Percentiles rank a stretch among this genome's conserved stretches.
Evolutionary conservation across 2,329 filamentous ascomycete genomes (phyloP).

Genomic region (Raffaelea deltoideospora): DNA sequence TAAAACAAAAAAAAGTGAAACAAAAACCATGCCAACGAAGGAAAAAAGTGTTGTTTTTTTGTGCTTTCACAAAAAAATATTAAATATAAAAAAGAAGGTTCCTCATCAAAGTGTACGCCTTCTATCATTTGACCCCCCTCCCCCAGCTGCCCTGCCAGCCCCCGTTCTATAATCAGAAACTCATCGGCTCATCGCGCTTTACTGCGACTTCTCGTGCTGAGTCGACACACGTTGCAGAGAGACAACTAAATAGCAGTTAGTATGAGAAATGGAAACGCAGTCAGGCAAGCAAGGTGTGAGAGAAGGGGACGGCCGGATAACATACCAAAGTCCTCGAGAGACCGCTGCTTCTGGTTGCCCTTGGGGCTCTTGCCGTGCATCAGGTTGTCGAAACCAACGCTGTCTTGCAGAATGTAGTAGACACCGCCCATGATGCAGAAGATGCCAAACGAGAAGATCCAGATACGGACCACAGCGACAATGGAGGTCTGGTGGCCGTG

Average conservation of each 20-base stretch:
- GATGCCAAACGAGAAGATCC: conserved; percentile 81
- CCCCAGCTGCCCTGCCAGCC: too few species aligned
- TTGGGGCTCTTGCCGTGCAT: conserved; percentile 84
- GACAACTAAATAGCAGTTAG: conserved; percentile 60
- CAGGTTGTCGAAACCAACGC: conserved; percentile 71
- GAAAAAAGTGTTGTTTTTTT: too few species aligned
- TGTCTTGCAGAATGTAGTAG: conserved; percentile 73
- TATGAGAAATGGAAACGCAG: neutral
- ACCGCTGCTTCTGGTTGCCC: conserved; percentile 69
- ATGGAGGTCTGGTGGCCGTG: conserved; percentile 49
- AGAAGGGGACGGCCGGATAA: conserved; percentile 16
- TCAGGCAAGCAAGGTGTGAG: neutral
- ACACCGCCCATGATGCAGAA: conserved; percentile 59
- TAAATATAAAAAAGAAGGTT: conserved; percentile 11
- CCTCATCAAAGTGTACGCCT: conserved; percentile 5
- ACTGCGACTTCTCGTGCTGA: conserved; percentile 79
- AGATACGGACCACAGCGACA: conserved; percentile 74
- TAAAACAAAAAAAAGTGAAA: neutral
- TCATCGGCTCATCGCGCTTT: conserved; percentile 19
- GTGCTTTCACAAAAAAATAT: conserved; percentile 6
- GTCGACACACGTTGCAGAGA: conserved; percentile 81
- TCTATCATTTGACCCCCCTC: neutral
- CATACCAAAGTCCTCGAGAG: conserved; percentile 80
- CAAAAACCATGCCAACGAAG: conserved; percentile 1
- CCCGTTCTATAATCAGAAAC: conserved; percentile 17